Conservation (phyloP, 208 protist genomes). For the Acanthamoeba castellanii region DNA sequence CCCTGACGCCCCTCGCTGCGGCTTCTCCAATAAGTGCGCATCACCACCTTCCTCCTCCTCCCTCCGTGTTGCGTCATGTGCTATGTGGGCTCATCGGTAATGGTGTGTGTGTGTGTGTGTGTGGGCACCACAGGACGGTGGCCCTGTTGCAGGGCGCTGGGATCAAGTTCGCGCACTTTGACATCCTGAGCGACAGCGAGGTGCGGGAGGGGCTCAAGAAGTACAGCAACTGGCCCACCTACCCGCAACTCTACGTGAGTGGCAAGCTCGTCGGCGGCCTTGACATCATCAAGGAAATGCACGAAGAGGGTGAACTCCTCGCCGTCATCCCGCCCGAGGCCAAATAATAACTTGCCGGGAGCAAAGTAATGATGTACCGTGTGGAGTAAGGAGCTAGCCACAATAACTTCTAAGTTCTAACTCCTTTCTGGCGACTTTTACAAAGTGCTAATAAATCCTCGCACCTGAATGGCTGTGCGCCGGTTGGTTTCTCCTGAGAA, state of each 20-base stretch:
- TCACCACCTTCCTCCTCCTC: not conserved
- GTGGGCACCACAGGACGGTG: not conserved
- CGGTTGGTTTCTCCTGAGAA: no score
- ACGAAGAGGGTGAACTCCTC: constrained; percentile 81
- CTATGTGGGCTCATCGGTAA: no score
- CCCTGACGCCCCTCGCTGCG: constrained; percentile 62
- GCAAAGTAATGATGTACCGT: no score
- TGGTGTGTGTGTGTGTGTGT: not conserved
- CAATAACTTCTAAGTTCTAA: no score
- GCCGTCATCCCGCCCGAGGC: constrained; percentile 73
- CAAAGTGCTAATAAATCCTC: no score
- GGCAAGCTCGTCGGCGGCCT: constrained; percentile 91
- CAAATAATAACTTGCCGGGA: not conserved
- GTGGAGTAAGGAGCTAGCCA: no score
- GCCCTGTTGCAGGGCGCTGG: not conserved
- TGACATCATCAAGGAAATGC: constrained; percentile 90
- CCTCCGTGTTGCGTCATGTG: not conserved
- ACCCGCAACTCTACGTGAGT: constrained; percentile 91
- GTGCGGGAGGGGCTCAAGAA: constrained; percentile 82
- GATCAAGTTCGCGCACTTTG: constrained; percentile 67
- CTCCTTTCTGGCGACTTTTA: no score
- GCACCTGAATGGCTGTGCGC: no score
- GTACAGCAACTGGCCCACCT: constrained; percentile 91
- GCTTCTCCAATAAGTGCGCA: constrained; percentile 35
- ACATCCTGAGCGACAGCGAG: constrained; percentile 74